Base-by-base conservation (phyloP, 371 early-diverging fungal species). In the Mucor mucedo region DNA sequence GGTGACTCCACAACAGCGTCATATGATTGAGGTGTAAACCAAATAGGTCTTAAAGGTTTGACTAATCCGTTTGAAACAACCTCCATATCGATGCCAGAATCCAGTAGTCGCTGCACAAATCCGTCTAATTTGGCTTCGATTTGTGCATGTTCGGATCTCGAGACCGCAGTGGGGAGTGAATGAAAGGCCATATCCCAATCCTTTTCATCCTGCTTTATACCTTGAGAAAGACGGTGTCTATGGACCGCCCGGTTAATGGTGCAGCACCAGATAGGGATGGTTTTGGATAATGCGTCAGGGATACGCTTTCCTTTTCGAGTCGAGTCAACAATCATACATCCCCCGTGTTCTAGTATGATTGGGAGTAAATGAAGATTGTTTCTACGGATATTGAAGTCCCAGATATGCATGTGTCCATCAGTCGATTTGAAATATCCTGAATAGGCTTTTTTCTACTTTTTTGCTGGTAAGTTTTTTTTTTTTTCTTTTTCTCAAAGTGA, bases 351-450 rank as follows among this genome's bases (percentile, higher is more conserved):
- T 11, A 66, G 59, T 21, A 95, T 79, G n/a, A 83, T 63, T 10
- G 79, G 69, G 5, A 94, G 63, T 13, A 94, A 63, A 59, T 92
- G 93, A 33, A 87, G 73, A 66, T 95, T 95, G 59, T 89, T 82
- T 49, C 95, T 67, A 16, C 92, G 82, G 55, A 93, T 62, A 60
- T 86, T 93, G 55, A 94, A 92, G 58, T 89, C 87, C 94, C 94
- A 95, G 44, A 86, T 77, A 6, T 91, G 89, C 62, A 84, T 88
- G 69, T 95, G 95, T 0, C 95, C 95, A 73, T 95, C 95, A 0
- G 95, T 94, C 3, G 95, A 95, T 69, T 95, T 95, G 71, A 93
- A 94, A 64, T 95, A 95, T 0, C 88, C 94, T 2, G 91, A 81
- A 52, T 87, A 74, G 2, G 71, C 79, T 50, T 84, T 77, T 48